Evolutionary conservation across 176 grass and related monocot genomes (phyloP).

Genomic region (Oryza glumipatula): DNA sequence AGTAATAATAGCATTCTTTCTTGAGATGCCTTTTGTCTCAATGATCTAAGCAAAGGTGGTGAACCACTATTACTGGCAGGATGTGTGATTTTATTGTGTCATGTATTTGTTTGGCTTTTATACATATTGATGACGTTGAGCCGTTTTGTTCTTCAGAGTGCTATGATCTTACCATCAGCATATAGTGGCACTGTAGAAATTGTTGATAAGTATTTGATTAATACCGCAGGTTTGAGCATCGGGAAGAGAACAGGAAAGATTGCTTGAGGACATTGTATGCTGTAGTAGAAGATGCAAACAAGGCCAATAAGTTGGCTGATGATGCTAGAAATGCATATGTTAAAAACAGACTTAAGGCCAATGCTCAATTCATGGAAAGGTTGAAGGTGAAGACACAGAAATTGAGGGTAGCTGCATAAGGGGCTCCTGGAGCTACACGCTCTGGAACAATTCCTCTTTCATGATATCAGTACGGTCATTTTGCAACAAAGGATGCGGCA

Average conservation of each 20-base stretch:
- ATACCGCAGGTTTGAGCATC: constrained; percentile 68
- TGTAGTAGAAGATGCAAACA: constrained; percentile 72
- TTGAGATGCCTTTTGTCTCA: not conserved
- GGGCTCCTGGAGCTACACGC: not conserved
- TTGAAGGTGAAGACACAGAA: constrained; percentile 64
- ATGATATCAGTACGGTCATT: constrained; percentile 9
- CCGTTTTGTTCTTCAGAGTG: not conserved
- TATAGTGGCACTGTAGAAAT: not conserved
- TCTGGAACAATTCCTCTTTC: not conserved
- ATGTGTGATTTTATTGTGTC: not conserved
- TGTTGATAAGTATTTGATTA: constrained; percentile 34
- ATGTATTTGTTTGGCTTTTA: not conserved
- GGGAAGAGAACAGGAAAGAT: constrained; percentile 97
- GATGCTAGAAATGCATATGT: constrained; percentile 67
- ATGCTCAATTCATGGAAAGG: constrained; percentile 82
- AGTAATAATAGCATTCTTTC: not conserved
- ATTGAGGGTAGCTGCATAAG: constrained; percentile 56
- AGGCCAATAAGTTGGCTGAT: constrained; percentile 73
- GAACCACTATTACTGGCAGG: not conserved
- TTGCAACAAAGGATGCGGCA: constrained; percentile 4
- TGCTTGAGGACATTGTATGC: constrained; percentile 83
- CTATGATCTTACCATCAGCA: constrained; percentile 17
- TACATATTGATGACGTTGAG: not conserved
- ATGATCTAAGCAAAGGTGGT: not conserved
- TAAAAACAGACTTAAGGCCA: constrained; percentile 72